These are phyloP conservation scores for Phlyctochytrium arcticum DNA, from an alignment of 192 early-diverging fungal species.

Conservation along the genomic window DNA sequence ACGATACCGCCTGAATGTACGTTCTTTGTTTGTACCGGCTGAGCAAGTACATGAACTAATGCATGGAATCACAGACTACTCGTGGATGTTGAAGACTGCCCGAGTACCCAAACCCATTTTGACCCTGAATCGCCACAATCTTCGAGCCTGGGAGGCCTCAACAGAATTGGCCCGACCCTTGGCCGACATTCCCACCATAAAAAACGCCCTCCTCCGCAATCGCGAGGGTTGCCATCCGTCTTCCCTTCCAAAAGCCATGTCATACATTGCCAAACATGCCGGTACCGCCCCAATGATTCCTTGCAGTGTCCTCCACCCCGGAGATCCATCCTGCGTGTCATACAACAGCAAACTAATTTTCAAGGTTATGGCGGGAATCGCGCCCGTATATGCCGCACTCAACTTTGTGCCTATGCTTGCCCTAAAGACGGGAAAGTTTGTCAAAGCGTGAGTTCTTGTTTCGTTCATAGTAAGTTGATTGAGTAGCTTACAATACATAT, in stretches of 20 bases:
- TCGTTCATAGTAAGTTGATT: background rate
- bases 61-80: slow-evolving; percentile 13
- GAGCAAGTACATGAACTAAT: background rate
- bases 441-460: slow-evolving; percentile 50
- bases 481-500: background rate
- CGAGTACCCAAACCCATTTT: slow-evolving; percentile 53
- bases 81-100: slow-evolving; percentile 57
- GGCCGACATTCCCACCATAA: background rate
- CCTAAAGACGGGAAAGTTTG: slow-evolving; percentile 52
- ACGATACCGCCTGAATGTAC: slow-evolving; percentile 45
- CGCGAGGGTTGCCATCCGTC: background rate
- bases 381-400: slow-evolving; percentile 66
- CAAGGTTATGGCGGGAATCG: slow-evolving; percentile 40
- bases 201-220: background rate
- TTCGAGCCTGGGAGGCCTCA: slow-evolving; percentile 15
- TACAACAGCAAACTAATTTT: slow-evolving; percentile 21
- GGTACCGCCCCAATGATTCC: slow-evolving; percentile 44
- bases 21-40: background rate
- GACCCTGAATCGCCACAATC: slow-evolving; percentile 51
- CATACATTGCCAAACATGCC: slow-evolving; percentile 18
- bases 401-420: slow-evolving; percentile 72
- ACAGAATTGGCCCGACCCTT: background rate
- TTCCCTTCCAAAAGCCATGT: background rate
- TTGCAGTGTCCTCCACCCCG: slow-evolving; percentile 48
- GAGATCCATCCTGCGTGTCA: slow-evolving; percentile 5